These are phyloP conservation scores for Polyplosphaeria fusca DNA, from an alignment of 495 filamentous ascomycete species.

Conservation along the genomic window DNA sequence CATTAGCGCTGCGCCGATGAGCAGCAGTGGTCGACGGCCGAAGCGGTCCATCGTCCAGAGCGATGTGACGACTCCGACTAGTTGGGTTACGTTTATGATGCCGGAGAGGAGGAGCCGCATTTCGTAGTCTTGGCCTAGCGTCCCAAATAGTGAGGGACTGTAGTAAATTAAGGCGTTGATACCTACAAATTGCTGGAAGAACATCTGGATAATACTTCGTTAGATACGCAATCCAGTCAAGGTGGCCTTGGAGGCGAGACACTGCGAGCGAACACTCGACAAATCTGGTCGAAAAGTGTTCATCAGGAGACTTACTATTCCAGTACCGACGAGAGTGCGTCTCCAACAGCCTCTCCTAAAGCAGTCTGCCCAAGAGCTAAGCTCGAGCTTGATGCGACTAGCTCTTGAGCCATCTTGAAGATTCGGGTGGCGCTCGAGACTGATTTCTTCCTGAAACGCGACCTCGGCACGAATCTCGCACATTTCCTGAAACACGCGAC, in stretches of 20 bases:
- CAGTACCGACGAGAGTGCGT: constrained; percentile 54
- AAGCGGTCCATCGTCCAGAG: constrained; percentile 38
- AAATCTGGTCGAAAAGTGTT: no score
- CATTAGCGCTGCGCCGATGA: constrained; percentile 34
- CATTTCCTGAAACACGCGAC: constrained; percentile 35
- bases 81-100: constrained; percentile 55
- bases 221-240: no score
- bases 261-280: no score
- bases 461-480: constrained; percentile 39
- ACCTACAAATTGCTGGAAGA: constrained; percentile 49
- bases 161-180: constrained; percentile 49
- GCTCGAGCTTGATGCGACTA: constrained; percentile 26
- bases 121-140: constrained; percentile 53
- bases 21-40: constrained; percentile 35
- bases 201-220: no score
- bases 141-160: constrained; percentile 55
- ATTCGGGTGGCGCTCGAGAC: constrained; percentile 31
- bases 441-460: constrained; percentile 31
- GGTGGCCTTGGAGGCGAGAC: no score
- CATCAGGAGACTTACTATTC: no score
- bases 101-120: constrained; percentile 61
- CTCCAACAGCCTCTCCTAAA: constrained; percentile 52
- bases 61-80: constrained; percentile 31
- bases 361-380: constrained; percentile 32
- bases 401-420: constrained; percentile 17